phyloP scores from a whole-genome alignment of 2,329 filamentous ascomycete genomes.

The Ceratocystiopsis minuta region DNA sequence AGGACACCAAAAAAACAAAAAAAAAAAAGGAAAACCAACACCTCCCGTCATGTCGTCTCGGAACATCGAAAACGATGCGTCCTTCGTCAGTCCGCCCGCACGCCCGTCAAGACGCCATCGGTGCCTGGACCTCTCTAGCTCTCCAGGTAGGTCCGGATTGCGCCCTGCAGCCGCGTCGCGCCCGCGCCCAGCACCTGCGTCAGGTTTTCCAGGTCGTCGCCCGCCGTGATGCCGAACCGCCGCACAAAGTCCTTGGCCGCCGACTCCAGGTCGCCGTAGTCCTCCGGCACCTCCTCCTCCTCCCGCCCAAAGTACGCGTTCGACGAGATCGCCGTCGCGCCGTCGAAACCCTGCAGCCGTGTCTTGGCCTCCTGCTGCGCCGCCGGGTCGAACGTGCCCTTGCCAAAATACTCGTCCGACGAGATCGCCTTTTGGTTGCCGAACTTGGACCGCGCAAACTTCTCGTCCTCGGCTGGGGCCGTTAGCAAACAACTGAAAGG shows the following conservation, averaged over 20 bases:
- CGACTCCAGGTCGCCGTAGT: slow-evolving; percentile 81
- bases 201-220: slow-evolving; percentile 87
- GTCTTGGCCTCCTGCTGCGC: slow-evolving; percentile 73
- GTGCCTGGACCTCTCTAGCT: slow-evolving; percentile 21
- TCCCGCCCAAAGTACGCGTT: slow-evolving; percentile 95
- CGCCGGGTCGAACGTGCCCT: slow-evolving; percentile 64
- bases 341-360: slow-evolving; percentile 81
- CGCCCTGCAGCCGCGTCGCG: slow-evolving; percentile 64
- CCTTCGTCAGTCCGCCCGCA: too few relatives aligned
- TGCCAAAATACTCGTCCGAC: slow-evolving; percentile 95
- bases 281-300: slow-evolving; percentile 54
- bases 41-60: not conserved
- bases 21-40: not conserved
- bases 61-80: not conserved
- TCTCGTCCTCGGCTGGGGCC: slow-evolving; percentile 50
- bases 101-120: too few relatives aligned
- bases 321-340: slow-evolving; percentile 78
- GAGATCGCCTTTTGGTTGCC: slow-evolving; percentile 89
- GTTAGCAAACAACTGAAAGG: slow-evolving; percentile 3
- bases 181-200: slow-evolving; percentile 71
- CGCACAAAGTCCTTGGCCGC: slow-evolving; percentile 92
- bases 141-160: slow-evolving; percentile 45
- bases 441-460: slow-evolving; percentile 75
- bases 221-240: slow-evolving; percentile 86
- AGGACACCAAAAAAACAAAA: not conserved